Percentiles rank a stretch among this genome's conserved stretches.
Evolutionary conservation across 2,329 filamentous ascomycete species (phyloP).

Genomic region (Sclerotinia subarctica): DNA sequence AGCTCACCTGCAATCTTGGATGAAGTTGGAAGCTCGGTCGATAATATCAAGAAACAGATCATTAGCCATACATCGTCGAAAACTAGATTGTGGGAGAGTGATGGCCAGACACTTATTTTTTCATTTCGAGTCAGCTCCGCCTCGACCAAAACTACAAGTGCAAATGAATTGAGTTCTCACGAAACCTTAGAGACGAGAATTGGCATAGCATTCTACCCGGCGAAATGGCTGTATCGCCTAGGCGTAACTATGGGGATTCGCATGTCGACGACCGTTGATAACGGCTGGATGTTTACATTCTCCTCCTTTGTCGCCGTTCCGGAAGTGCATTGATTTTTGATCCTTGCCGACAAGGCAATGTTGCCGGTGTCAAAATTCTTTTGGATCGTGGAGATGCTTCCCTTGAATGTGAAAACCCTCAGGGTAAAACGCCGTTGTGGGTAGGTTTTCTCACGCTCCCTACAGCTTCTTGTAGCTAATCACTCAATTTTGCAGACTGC

Average conservation of each 20-base stretch:
- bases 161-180: not conserved
- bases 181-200: not conserved
- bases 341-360: conserved; percentile 4
- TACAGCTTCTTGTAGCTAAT: not conserved
- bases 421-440: not conserved
- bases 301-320: not conserved
- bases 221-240: not conserved
- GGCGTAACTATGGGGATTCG: not conserved
- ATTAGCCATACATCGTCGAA: not conserved
- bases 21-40: not conserved
- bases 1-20: not conserved
- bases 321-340: conserved; percentile 7
- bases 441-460: not conserved
- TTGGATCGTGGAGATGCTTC: conserved; percentile 8
- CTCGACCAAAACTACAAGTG: not conserved
- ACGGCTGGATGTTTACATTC: conserved; percentile 6
- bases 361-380: conserved; percentile 15
- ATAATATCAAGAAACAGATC: not conserved
- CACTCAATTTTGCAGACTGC: not conserved
- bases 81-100: not conserved
- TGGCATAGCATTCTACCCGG: not conserved
- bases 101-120: not conserved
- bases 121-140: not conserved
- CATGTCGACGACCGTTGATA: not conserved
- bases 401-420: not conserved